These are phyloP conservation scores for Fremontodendron californicum DNA, from an alignment of 345 rosid species.

Conservation along the genomic window DNA sequence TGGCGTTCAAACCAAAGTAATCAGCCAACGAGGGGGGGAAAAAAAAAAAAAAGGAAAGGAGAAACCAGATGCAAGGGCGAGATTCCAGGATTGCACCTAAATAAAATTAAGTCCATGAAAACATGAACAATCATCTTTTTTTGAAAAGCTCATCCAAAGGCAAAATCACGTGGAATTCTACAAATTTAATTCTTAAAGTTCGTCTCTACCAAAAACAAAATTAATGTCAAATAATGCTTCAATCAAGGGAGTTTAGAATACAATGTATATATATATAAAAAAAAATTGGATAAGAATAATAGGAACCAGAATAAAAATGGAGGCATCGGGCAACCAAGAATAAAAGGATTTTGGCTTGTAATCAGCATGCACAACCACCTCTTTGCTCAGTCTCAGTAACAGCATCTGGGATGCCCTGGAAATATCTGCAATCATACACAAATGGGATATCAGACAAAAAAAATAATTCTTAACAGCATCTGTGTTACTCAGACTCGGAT, in stretches of 20 bases:
- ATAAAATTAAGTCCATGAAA: not conserved
- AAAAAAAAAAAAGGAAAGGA: too few species aligned
- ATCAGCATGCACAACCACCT: slow-evolving; percentile 90
- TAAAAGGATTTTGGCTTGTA: not conserved
- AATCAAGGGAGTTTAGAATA: not conserved
- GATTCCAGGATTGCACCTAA: not conserved
- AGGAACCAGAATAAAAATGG: not conserved
- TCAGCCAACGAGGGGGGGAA: too few species aligned
- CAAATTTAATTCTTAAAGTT: not conserved
- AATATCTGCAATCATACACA: slow-evolving; percentile 56
- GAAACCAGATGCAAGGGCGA: too few species aligned
- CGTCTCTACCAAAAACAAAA: not conserved
- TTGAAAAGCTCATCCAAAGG: not conserved
- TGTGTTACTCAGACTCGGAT: too few species aligned
- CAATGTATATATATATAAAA: slow-evolving; percentile 20
- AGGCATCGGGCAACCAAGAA: slow-evolving; percentile 3
- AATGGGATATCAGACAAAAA: not conserved
- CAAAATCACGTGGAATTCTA: not conserved
- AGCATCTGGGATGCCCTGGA: slow-evolving; percentile 77
- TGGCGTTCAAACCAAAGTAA: too few species aligned
- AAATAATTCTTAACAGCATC: too few species aligned
- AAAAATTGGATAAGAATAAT: slow-evolving; percentile 8
- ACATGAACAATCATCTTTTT: not conserved
- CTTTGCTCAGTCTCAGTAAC: slow-evolving; percentile 74
- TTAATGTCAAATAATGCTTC: not conserved